A percentile compares a stretch with the other conserved stretches of the same genome.
Evolutionary conservation across 768 basidiomycete species (phyloP).

Genomic region (Termitomyces sp.): DNA sequence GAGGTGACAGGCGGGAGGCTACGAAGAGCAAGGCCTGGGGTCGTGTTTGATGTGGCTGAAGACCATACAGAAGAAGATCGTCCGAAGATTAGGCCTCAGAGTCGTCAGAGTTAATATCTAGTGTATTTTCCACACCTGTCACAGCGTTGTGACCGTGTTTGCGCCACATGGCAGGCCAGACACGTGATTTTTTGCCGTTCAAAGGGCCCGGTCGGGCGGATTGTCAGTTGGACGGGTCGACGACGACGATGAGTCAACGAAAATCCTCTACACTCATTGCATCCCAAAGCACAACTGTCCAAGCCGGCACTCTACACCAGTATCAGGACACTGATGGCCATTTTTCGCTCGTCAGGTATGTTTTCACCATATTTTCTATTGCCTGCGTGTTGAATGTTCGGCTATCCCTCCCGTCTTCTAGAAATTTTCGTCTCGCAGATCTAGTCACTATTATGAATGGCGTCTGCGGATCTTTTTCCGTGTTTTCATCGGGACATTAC

Average conservation of each 20-base stretch:
- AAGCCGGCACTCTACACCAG: constrained; percentile 57
- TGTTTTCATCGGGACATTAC: constrained; percentile 91
- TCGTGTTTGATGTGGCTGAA: constrained; percentile 60
- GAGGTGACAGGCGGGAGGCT: constrained; percentile 31
- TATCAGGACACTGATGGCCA: constrained; percentile 91
- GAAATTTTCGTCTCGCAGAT: constrained; percentile 97
- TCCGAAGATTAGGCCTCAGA: constrained; percentile 11
- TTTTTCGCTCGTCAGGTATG: constrained; percentile 93
- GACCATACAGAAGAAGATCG: constrained; percentile 41
- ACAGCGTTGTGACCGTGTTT: not conserved
- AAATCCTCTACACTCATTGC: constrained; percentile 29
- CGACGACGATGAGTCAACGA: constrained; percentile 55
- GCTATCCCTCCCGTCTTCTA: constrained; percentile 25
- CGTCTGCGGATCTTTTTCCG: constrained; percentile 92
- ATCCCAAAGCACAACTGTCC: constrained; percentile 13
- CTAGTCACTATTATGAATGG: constrained; percentile 99
- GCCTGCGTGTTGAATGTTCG: constrained; percentile 10
- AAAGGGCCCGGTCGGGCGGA: not conserved
- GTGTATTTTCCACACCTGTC: not conserved
- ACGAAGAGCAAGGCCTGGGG: constrained; percentile 51
- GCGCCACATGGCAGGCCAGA: constrained; percentile 1
- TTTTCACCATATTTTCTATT: constrained; percentile 8
- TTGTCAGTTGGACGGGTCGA: not conserved
- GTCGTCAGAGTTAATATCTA: constrained; percentile 6
- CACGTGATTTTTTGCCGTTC: constrained; percentile 12